Conservation (phyloP, 768 basidiomycete species). For the Suillus brevipes region DNA sequence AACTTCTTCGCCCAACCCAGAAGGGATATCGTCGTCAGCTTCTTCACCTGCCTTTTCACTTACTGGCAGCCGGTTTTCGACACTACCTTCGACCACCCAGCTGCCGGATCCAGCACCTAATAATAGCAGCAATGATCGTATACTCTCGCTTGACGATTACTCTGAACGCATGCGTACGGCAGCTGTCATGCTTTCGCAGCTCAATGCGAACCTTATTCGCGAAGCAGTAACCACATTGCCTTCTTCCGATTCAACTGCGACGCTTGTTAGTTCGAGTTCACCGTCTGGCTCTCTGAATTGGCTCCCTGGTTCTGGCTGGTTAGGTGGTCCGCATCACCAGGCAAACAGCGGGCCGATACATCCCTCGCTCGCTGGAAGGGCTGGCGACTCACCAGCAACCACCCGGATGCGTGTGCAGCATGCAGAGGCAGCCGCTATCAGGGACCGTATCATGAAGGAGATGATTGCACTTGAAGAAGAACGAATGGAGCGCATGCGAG, state of each 20-base stretch:
- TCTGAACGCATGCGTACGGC: constrained; percentile 98
- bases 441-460: constrained; percentile 96
- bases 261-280: constrained; percentile 12
- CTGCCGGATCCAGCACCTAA: constrained; percentile 9
- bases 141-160: constrained; percentile 91
- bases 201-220: constrained; percentile 77
- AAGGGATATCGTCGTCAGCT: constrained; percentile 33
- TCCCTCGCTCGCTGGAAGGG: constrained; percentile 30
- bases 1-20: constrained; percentile 47
- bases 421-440: constrained; percentile 85
- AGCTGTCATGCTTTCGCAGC: constrained; percentile 96
- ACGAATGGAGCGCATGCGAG: constrained; percentile 90
- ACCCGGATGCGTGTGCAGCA: constrained; percentile 74
- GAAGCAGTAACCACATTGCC: constrained; percentile 42
- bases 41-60: constrained; percentile 13
- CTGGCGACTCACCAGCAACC: constrained; percentile 32
- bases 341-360: constrained; percentile 29
- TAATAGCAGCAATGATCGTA: constrained; percentile 3
- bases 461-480: constrained; percentile 98
- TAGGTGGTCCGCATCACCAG: constrained; percentile 27
- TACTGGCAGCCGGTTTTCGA: constrained; percentile 9
- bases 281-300: constrained; percentile 42
- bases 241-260: constrained; percentile 14
- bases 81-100: constrained; percentile 3
- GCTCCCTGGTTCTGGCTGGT: constrained; percentile 59